Evolutionary conservation across 306 rosid genomes (phyloP).

Genomic region (Oemleria cerasiformis): DNA sequence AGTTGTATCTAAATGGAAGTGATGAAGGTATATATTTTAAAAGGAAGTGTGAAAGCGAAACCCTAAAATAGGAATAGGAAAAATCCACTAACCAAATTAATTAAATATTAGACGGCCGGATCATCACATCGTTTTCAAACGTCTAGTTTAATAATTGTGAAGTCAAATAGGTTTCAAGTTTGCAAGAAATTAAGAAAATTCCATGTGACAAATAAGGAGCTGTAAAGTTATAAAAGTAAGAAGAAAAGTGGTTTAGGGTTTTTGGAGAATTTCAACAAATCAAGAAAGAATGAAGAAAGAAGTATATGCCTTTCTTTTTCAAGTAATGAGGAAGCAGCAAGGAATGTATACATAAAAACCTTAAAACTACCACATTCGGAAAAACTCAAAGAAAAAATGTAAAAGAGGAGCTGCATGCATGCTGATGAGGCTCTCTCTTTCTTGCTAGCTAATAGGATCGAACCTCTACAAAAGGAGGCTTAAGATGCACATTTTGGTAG

Average conservation of each 20-base stretch:
- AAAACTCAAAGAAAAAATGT: conserved; percentile 10
- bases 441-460: not conserved
- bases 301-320: conserved; percentile 24
- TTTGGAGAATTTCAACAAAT: conserved; percentile 34
- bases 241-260: not conserved
- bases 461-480: conserved; percentile 1
- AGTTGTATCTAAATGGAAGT: not conserved
- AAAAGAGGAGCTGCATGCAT: conserved; percentile 18
- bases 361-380: conserved; percentile 55
- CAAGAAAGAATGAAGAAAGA: conserved; percentile 8
- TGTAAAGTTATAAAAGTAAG: conserved; percentile 46
- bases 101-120: not conserved
- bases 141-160: conserved; percentile 17
- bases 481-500: conserved; percentile 13
- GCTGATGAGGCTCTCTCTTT: conserved; percentile 12
- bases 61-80: conserved; percentile 13
- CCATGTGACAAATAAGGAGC: conserved; percentile 40
- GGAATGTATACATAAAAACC: conserved; percentile 36
- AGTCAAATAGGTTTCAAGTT: conserved; percentile 38
- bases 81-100: conserved; percentile 5
- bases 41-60: conserved; percentile 29
- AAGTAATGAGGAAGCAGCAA: not conserved
- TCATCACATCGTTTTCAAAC: conserved; percentile 13
- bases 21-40: not conserved
- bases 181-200: conserved; percentile 12